These are phyloP conservation scores for Polygonum maritimum DNA, from an alignment of 148 eudicot genomes.

Conservation along the genomic window DNA sequence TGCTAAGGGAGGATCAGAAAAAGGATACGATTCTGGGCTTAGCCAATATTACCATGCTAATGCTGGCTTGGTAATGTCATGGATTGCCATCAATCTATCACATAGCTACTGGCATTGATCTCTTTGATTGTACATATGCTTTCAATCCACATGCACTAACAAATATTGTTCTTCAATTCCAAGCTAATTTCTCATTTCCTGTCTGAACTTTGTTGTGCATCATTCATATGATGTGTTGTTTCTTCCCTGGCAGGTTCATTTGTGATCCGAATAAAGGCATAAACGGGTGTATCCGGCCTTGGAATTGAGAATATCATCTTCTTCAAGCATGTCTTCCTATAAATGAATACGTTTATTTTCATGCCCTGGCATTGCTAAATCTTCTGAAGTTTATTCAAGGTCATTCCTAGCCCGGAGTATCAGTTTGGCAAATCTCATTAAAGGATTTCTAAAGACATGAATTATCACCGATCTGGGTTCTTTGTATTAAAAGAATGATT, in stretches of 20 bases:
- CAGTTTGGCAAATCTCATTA: neutral
- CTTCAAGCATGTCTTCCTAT: neutral
- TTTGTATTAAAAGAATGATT: neutral
- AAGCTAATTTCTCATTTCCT: neutral
- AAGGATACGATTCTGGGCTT: neutral
- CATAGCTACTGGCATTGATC: neutral
- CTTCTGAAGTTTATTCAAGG: neutral
- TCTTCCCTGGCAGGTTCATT: slow-evolving; percentile 64
- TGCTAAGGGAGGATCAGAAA: neutral
- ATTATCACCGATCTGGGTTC: neutral
- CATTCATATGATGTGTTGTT: neutral
- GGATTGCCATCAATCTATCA: neutral
- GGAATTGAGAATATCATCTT: neutral
- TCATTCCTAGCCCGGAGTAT: neutral
- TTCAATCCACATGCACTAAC: neutral
- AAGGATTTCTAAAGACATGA: neutral
- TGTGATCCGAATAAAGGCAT: slow-evolving; percentile 64
- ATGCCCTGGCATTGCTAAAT: neutral
- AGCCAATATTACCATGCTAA: neutral
- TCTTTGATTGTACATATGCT: neutral
- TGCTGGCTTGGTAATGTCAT: neutral
- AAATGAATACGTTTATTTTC: neutral
- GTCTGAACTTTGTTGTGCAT: neutral
- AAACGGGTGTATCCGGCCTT: slow-evolving; percentile 1
- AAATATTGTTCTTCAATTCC: neutral